Evolutionary conservation across 257 asterid genomes (phyloP), one percentile per base, ranked within the genome.

Genomic region (Nicotiana otophora): DNA sequence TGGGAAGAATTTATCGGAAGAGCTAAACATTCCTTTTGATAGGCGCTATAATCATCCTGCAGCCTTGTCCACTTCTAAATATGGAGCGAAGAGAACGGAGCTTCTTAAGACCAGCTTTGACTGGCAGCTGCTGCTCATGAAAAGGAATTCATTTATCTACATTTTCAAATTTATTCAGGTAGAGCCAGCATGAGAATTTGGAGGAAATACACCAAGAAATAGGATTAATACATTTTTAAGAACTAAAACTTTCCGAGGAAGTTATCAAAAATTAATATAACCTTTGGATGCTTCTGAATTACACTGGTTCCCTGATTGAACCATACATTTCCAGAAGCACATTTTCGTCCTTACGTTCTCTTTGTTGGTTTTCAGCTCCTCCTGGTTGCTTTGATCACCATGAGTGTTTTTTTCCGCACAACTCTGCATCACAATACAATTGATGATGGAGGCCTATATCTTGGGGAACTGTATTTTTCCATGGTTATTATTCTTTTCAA

Each of bases 401-500:
- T 96, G 99, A 96, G 96, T 76, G 97, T 96, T 42, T 96, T 96
- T 87, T 92, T 91, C 89, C 97, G 99, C 84, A 83, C 98, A 78
- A 94, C 91, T 57, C 84, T 94, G 91, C 93, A 90, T 87, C 98
- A 90, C 83, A 90, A 94, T 82, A 88, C 98, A 78, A 85, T 95
- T 85, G 94, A 92, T 63, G 97, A 95, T 84, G 99, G 93, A 87
- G 99, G 98, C 53, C 91, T 91, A 67, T 95, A 92, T 87, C 90
- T 95, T 84, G 99, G 99, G 66, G 95, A 84, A 76, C 82, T 95
- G 74, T 95, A 92, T 60, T 95, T 92, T 84, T 87, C 98, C 14
- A 94, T 94, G 96, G 95, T 95, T 87, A 95, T 95, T 83, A 89
- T 95, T 82, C 96, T 95, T 85, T 94, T 92, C 84, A 94, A 95